Conservation (phyloP, 768 basidiomycete genomes). For the Myochromella boudieri region DNA sequence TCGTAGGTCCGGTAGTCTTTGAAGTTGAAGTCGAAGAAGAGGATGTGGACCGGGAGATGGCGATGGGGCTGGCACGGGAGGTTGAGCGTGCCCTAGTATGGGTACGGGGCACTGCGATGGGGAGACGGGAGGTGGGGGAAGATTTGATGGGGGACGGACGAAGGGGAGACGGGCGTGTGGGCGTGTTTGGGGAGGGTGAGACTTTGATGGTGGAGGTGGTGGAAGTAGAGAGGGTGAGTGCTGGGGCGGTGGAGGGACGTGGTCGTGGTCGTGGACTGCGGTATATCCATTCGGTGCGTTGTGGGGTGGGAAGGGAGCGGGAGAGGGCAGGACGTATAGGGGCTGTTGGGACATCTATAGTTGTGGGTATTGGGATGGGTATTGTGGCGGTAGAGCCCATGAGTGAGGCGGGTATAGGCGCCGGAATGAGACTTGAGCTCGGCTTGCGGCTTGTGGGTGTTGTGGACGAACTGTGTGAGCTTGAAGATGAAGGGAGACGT, state of each 20-base stretch:
- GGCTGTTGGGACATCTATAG: background rate
- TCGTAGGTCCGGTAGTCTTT: background rate
- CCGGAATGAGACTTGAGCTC: conserved; percentile 10
- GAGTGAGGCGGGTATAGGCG: conserved; percentile 4
- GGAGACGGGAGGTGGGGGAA: conserved; percentile 23
- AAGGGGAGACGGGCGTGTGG: conserved; percentile 16
- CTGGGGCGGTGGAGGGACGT: conserved; percentile 5
- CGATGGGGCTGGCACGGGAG: conserved; percentile 17
- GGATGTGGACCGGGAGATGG: background rate
- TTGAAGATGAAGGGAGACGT: background rate
- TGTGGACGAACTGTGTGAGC: conserved; percentile 3
- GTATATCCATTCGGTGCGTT: conserved; percentile 23
- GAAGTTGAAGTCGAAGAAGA: conserved; percentile 10
- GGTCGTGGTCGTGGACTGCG: conserved; percentile 20
- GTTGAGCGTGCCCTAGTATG: conserved; percentile 16
- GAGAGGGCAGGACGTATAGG: conserved; percentile 5
- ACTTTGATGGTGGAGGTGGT: conserved; percentile 17
- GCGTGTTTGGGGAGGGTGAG: conserved; percentile 12
- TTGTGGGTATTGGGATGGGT: background rate
- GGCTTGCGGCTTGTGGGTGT: conserved; percentile 5
- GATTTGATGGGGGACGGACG: conserved; percentile 20
- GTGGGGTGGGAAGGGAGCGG: conserved; percentile 13
- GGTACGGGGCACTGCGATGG: conserved; percentile 21
- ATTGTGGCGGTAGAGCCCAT: conserved; percentile 2
- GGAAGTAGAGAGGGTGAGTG: conserved; percentile 13